Percentiles rank a stretch among this genome's conserved stretches.
Conservation (phyloP, 1,284 basidiomycete species). For the Boletellus sp. region DNA sequence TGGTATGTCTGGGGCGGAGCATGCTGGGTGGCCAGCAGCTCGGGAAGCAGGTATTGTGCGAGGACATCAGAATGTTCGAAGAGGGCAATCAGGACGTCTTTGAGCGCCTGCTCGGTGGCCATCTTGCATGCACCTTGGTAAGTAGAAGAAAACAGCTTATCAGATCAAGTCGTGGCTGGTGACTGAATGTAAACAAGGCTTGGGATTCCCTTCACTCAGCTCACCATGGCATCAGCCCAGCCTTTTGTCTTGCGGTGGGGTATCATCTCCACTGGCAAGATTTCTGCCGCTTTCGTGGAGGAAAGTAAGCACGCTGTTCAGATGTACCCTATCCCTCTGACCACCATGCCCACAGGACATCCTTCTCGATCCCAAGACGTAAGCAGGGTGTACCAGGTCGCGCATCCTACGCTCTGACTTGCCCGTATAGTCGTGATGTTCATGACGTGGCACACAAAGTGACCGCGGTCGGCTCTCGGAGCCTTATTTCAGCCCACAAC, state of each 20-base stretch:
- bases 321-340: slow-evolving; percentile 3
- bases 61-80: slow-evolving; percentile 73
- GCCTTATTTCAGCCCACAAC: slow-evolving; percentile 60
- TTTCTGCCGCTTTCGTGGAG: slow-evolving; percentile 44
- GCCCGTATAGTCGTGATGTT: slow-evolving; percentile 53
- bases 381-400: slow-evolving; percentile 9
- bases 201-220: neutral
- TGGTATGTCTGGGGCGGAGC: slow-evolving; percentile 3
- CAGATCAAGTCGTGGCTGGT: slow-evolving; percentile 4
- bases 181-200: slow-evolving; percentile 1
- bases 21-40: slow-evolving; percentile 35
- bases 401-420: neutral
- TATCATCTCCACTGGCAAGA: slow-evolving; percentile 52
- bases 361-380: slow-evolving; percentile 49
- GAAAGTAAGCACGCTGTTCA: slow-evolving; percentile 24
- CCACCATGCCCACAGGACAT: slow-evolving; percentile 37
- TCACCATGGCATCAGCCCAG: slow-evolving; percentile 21
- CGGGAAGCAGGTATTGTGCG: slow-evolving; percentile 51
- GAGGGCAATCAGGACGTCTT: slow-evolving; percentile 45
- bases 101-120: slow-evolving; percentile 29
- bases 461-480: slow-evolving; percentile 78
- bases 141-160: slow-evolving; percentile 10
- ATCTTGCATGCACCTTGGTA: slow-evolving; percentile 3
- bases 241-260: slow-evolving; percentile 50
- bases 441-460: slow-evolving; percentile 76